phyloP scores from a whole-genome alignment of 73 alveolate species.

The Symbiodinium pilosum region DNA sequence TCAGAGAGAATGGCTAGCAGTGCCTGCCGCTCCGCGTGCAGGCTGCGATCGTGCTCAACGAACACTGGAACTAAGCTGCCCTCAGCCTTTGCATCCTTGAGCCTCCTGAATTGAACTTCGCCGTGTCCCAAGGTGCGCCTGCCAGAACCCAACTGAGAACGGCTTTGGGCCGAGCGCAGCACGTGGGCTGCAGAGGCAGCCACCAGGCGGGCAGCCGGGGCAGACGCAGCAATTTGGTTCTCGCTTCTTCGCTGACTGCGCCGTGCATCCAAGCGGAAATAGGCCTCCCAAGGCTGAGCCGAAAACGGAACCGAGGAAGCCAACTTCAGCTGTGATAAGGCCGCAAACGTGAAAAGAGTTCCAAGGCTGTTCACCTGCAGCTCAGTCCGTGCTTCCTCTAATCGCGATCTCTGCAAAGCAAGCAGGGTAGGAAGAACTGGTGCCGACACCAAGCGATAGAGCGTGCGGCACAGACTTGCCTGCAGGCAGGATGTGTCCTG shows the following conservation, averaged over 20 bases:
- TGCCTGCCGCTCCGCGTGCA: slow-evolving; percentile 84
- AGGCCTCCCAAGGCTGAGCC: not conserved
- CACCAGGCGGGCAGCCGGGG: not conserved
- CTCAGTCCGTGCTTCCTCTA: not conserved
- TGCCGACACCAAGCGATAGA: not conserved
- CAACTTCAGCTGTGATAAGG: not conserved
- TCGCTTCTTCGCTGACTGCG: not conserved
- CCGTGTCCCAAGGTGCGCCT: slow-evolving; percentile 2
- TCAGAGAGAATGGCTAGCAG: not conserved
- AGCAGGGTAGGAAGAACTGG: not conserved
- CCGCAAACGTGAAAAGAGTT: not conserved
- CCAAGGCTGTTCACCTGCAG: not conserved
- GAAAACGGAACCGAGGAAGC: not conserved
- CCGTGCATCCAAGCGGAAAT: not conserved
- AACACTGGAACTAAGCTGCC: slow-evolving; percentile 36
- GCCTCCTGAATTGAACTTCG: no score
- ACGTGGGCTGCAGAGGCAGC: not conserved
- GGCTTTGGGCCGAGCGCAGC: no score
- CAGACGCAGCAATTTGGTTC: no score
- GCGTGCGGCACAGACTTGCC: not conserved
- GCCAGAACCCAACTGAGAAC: no score
- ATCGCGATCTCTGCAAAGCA: not conserved
- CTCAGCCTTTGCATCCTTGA: no score
- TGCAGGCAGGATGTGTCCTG: not conserved
- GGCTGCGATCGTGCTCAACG: slow-evolving; percentile 88